Evolutionary conservation across 2,329 filamentous ascomycete genomes (phyloP), one percentile per base, ranked within the genome.

Genomic region (Paecilomyces formosus): DNA sequence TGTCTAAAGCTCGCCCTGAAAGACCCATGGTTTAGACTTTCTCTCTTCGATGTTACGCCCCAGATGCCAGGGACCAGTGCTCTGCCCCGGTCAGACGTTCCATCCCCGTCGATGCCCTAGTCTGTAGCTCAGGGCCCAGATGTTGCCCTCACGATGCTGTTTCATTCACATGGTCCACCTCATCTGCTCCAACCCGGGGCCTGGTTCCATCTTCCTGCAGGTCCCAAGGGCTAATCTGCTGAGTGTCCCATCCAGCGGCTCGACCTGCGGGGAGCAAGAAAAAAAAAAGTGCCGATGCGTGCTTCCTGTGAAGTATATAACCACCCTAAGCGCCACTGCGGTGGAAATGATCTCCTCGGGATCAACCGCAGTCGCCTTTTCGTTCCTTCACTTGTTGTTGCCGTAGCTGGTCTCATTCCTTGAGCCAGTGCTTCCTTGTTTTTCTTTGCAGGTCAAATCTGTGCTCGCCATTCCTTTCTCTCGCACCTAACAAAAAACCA

Each of bases 391-490:
- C 28, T 69, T 30, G 49, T 65, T 58, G 52, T 65, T 58, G 52
- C 64, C 55, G 45, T 64, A 28, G 58, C 62, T 50, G 61, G 62
- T 39, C 57, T 65, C 21, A 55, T 63, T 39, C 61, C 63, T 52
- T 53, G 51, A 26, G 51, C 51, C 51, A 26, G 51, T 31, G 51
- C 51, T 53, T 28, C 4, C 5, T 45, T 45, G 30, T 31, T 31
- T 31, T 31, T 31, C 8, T 21, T 45, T 45, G 39, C 39, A n/a
- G 39, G 39, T 45, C 39, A 45, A 45, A 9, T 45, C 39, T 45
- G 39, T 45, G 39, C 39, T 45, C 7, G 39, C 39, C 39, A 45
- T 45, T 45, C 39, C 35, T 45, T 45, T 45, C 18, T 21, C 49
- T 51, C 49, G 24, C 49, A 18, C 51, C 39, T 12, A 31, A 12